Base-by-base conservation (phyloP, 2,329 filamentous ascomycete genomes). In the Bipolaris oryzae region DNA sequence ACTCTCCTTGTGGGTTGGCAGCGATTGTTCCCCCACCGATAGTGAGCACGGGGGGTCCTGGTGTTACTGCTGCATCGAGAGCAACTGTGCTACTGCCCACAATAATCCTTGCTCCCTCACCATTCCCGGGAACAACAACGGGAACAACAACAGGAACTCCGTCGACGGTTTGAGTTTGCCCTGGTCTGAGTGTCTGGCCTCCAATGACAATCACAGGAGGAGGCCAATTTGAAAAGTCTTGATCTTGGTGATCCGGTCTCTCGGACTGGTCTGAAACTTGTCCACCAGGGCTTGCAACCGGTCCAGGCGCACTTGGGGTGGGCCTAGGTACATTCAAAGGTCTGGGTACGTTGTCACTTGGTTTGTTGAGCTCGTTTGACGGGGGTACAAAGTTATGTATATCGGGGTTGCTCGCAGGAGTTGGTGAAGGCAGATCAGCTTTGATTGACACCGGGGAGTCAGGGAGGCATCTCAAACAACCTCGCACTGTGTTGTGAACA, bases 1-100 rank as follows among this genome's bases (percentile, higher is more conserved):
- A 75, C 34, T 73, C 61, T 15, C 73, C 70, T 28, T 67, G 62
- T 7, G 72, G 53, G 20, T 74, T 74, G 16, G 75, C 69, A 1
- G 73, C 71, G 33, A 76, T 51, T 13, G 61, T 65, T 7, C 59
- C 63, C 2, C 63, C 55, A 15, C 70, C 71, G 3, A 74, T 53
- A 3, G 66, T 70, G 18, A 75, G 57, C 10, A 73, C 56, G 7
- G 70, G 65, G 11, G 56, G 41, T 11, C 49, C 50, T 6, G 60
- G 64, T 10, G 70, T 62, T 2, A 37, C 60, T 3, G 60, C 63
- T n/a, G 64, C 59, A 34, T 64, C 63, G 21, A 69, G 46, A 7
- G 50, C 52, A 18, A 73, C 39, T 11, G 69, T 71, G 25, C 56
- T 72, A n/a, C 67, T 71, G 11, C 59, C 71, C 10, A 74, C 66